Base-by-base conservation (phyloP, 768 basidiomycete species). In the Trametes maxima region DNA sequence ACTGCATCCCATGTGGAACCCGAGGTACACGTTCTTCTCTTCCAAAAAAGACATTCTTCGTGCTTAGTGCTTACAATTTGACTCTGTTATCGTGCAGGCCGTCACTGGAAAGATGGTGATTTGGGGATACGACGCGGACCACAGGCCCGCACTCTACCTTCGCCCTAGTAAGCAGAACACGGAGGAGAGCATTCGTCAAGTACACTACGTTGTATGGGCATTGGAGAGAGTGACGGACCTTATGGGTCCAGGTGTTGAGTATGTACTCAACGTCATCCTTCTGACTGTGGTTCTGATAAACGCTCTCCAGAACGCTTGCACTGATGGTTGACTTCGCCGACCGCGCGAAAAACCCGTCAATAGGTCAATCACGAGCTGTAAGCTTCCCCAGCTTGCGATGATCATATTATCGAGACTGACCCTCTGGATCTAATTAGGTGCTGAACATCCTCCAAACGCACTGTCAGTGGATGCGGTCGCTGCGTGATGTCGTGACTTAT, bases 221-320 rank as follows among this genome's bases (percentile, higher is more conserved):
- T 73, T 95, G 28, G 94, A 96, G 72, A 83, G 89, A 1, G 77
- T 80, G 17, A 78, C 90, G 24, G 90, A 94, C 65, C 78, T 93
- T 56, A 90, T 92, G 86, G 84, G 80, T 16, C 85, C 89, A 21
- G 91, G 90, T 22, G 86, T 94, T 37, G 93, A 94, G 91, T 91
- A 67, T 57, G 85, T 77, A 17, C 12, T 11, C 19, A 47, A 19
- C 42, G 40, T 19, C 3, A 13, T 4, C 5, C 28, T 50, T 60
- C 21, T 57, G 16, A 10, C 4, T 54, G 17, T 28, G 16, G 39
- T 19, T 42, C 24, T 44, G 36, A 19, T 36, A 22, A 42, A 21
- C 40, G 16, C 13, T 25, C 39, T 37, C 16, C 63, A 92, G 91
- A 71, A 86, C 83, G 11, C 65, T 94, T 24, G 80, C 79, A 13